Base-by-base conservation (phyloP, 352 stramenopile genomes). In the Pythium phragmitis region DNA sequence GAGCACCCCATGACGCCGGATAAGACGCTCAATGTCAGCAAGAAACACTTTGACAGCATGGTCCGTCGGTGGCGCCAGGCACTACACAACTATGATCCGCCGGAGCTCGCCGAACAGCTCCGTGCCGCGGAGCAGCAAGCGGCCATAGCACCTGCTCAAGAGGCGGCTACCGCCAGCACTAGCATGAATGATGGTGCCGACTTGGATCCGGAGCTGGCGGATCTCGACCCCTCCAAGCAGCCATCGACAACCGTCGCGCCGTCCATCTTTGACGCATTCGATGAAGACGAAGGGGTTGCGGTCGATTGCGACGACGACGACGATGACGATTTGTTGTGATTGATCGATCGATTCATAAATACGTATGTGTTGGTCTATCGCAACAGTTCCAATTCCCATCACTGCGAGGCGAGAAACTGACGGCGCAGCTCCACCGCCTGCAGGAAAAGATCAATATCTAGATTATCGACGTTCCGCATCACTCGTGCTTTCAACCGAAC, bases 41-140 rank as follows among this genome's bases (percentile, higher is more conserved):
- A 94, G 63, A 91, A 92, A 37, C 72, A 71, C n/a, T 96, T 93
- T 59, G 87, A 96, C 64, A 79, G 74, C 3, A 78, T 88, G 43
- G 62, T 96, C 26, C 77, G 85, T 56, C 79, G 76, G 21, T 96
- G 88, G 87, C 73, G 87, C n/a, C 78, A 89, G 56, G 75, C 72
- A 23, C 70, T 96, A 69, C 88, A 96, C 68, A 73, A 79, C 45
- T 96, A 83, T 59, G 88, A 96, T 43, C 87, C 85, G 14, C 78
- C 79, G 26, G 75, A 91, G 76, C 67, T 94, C 23, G 28, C 34
- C 9, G 48, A 73, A 34, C 33, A 28, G 39, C 66, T 63, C 39
- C 53, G 55, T 33, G 58, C 46, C 5, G 47, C 57, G 3, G 64
- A 71, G 28, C 36, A 49, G 21, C 8, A 53, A 51, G 42, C 34